Evolutionary conservation across 2,329 filamentous ascomycete genomes (phyloP), one percentile per base, ranked within the genome.

Genomic region (Penicillium sp.): DNA sequence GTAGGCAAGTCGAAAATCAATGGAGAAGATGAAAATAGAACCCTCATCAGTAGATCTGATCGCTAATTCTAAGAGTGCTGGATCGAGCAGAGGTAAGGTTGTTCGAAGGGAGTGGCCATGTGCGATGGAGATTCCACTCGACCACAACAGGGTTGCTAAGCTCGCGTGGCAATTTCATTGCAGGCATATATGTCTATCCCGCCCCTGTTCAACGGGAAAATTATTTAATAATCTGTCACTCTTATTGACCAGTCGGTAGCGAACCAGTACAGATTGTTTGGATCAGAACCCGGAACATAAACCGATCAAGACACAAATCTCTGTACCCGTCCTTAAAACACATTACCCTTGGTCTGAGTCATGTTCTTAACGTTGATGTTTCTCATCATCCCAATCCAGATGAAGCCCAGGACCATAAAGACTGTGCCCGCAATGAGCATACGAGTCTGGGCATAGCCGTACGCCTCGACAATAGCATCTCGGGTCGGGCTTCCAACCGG

Each of bases 401-500:
- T 62, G 26, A 85, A 73, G 0, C 74, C 74, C 5, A 84, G 67
- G 9, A 71, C 73, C 72, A 82, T 78, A 9, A 82, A 74, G 19
- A 71, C 80, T 30, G 78, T 73, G 45, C 83, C 84, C 0, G 82
- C 81, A 50, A 85, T 81, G 53, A 85, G 74, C 83, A 86, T 85
- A 37, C 79, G 76, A 6, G 77, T 76, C 73, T 86, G 84, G 0
- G 83, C 79, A 47, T 85, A 81, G 2, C 79, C 83, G 66, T 91
- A 91, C 0, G 88, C 86, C 12, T 78, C 74, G 56, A 87, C 83
- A 62, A 91, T 89, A 0, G 83, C 87, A 8, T 78, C 70, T 3
- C 88, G 75, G 24, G 81, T 82, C 0, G 80, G 76, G 8, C 75
- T 82, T 0, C 86, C 86, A 6, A 84, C 56, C 17, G 61, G 45